A percentile compares a stretch with the other conserved stretches of the same genome.
Conservation (phyloP, 495 filamentous ascomycete species). For the Xylaria flabelliformis region DNA sequence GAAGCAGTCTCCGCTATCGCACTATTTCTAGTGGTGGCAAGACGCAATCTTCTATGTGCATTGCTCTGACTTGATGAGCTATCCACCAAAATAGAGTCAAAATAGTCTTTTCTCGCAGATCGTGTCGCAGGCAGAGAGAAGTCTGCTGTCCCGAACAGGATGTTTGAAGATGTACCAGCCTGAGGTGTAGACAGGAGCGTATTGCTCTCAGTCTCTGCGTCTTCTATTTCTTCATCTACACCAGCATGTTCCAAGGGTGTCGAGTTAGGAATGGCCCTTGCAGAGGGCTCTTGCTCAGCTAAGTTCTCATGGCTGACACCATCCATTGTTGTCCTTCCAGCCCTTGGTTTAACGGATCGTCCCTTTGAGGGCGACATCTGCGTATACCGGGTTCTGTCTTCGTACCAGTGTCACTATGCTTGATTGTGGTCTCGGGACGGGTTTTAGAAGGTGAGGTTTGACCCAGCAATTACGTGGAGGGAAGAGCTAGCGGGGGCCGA, state of each 20-base stretch:
- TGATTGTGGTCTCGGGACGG: neutral
- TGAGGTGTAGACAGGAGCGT: constrained; percentile 21
- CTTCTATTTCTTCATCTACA: neutral
- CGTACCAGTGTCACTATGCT: neutral
- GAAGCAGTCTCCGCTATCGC: neutral
- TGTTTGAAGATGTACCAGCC: neutral
- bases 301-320: neutral
- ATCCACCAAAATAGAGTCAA: constrained; percentile 9
- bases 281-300: neutral
- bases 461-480: neutral
- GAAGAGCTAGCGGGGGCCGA: neutral
- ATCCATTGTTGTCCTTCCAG: neutral
- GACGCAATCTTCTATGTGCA: constrained; percentile 11
- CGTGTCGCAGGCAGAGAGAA: constrained; percentile 14
- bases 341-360: neutral
- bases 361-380: neutral
- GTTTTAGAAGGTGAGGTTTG: neutral
- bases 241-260: neutral
- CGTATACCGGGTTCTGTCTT: neutral
- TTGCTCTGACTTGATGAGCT: neutral
- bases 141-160: neutral
- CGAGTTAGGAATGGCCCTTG: neutral
- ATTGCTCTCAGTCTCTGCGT: neutral
- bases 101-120: constrained; percentile 13
- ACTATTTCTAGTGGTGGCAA: neutral